Evolutionary conservation across 495 filamentous ascomycete species (phyloP), one percentile per base, ranked within the genome.

Genomic region (Aspergillus nanangensis): DNA sequence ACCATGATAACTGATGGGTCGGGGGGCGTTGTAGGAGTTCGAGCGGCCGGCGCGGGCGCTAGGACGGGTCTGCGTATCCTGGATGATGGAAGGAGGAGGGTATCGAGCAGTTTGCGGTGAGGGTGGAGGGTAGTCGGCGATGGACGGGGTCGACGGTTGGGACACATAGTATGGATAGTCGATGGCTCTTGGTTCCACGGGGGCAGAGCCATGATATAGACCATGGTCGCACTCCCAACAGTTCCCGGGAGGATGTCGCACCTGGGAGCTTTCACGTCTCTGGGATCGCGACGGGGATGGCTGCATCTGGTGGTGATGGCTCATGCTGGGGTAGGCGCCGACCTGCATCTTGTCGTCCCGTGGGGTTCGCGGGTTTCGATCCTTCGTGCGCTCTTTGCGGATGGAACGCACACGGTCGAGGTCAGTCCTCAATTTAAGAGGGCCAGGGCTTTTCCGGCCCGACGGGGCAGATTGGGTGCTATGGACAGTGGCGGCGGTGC

Each of bases 401-500:
- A 47, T 56, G 44, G 64, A 61, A 34, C 58, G 38, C 57, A 68
- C 55, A 47, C 62, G 48, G 37, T 53, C 48, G 36, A 66, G 48
- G 31, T 66, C 62, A 51, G 49, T 23, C 41, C 54, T 56, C 48
- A 55, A 45, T 48, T 65, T 75, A 64, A 64, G 65, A 64, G 66
- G 60, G 36, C 52, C 48, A 34, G 67, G 63, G 44, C 57, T 72
- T 52, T 64, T 69, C 51, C 63, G 65, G 61, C 67, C 74, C 50
- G 65, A 69, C 47, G 71, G 66, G 23, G 62, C 71, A 49, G 78
- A 78, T 67, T 77, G 71, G 65, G 74, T 71, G 62, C 72, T 77
- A 58, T 67, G 69, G 50, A 64, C 66, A 21, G 79, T 79, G 53
- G 77, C 76, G 47, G 70, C 67, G 49, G 76, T 83, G 62, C 75